These are phyloP conservation scores for Sporothrix curviconia DNA, from an alignment of 2,329 filamentous ascomycete species.

Conservation along the genomic window DNA sequence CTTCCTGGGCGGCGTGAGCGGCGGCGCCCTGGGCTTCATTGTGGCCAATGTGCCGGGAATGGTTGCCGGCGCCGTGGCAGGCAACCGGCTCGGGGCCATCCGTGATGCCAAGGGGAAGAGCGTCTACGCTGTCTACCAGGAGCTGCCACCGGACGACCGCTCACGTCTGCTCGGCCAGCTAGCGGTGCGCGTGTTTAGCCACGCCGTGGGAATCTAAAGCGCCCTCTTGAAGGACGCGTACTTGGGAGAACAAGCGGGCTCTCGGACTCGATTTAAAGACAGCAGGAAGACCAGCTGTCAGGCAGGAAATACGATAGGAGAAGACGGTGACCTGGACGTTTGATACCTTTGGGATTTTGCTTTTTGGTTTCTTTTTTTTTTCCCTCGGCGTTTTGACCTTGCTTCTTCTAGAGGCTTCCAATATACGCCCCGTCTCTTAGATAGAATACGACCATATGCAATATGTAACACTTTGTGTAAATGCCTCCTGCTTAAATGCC, in stretches of 20 bases:
- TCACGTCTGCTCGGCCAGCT: conserved; percentile 75
- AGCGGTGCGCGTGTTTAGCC: conserved; percentile 79
- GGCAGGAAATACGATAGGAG: background rate
- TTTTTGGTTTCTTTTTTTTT: background rate
- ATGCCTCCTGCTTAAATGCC: background rate
- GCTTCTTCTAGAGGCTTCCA: background rate
- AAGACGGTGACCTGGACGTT: background rate
- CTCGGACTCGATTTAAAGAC: too few relatives aligned
- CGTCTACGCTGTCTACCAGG: conserved; percentile 86
- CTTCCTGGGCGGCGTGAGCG: conserved; percentile 75
- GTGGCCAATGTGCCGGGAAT: conserved; percentile 86
- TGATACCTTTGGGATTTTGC: background rate
- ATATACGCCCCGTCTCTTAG: background rate
- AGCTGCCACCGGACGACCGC: conserved; percentile 76
- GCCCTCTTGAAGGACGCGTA: too few relatives aligned
- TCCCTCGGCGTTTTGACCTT: background rate
- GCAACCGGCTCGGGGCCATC: conserved; percentile 84
- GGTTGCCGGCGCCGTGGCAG: conserved; percentile 83
- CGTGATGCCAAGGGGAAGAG: conserved; percentile 90
- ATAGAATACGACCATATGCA: too few relatives aligned
- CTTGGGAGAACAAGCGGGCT: too few relatives aligned
- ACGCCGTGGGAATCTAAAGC: conserved; percentile 46
- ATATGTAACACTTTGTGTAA: too few relatives aligned
- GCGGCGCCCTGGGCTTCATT: conserved; percentile 89
- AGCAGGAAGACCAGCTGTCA: too few relatives aligned